phyloP scores from a whole-genome alignment of 768 basidiomycete species.

The Tricholoma flavovirens region DNA sequence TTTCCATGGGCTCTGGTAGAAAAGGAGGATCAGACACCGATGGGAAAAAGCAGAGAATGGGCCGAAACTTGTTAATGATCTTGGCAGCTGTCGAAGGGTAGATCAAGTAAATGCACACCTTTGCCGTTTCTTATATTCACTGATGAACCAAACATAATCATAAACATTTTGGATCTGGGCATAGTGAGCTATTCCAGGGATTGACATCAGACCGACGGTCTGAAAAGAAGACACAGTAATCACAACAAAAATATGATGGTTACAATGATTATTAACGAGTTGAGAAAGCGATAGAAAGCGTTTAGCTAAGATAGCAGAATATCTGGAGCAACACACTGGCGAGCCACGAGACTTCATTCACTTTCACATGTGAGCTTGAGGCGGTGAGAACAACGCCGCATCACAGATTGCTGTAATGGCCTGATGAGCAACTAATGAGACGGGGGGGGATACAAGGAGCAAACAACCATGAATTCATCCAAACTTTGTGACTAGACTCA shows the following conservation, averaged over 20 bases:
- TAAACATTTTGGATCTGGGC: not conserved
- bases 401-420: not conserved
- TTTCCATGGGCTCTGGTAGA: too few species aligned
- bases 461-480: not conserved
- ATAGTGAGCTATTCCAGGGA: too few species aligned
- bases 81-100: not conserved
- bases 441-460: not conserved
- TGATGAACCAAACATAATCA: not conserved
- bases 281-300: not conserved
- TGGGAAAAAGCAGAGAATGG: too few species aligned
- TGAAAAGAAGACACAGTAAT: not conserved
- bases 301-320: not conserved
- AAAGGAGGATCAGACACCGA: too few species aligned
- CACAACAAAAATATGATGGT: not conserved
- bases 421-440: not conserved
- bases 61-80: too few species aligned
- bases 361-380: not conserved
- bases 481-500: conserved; percentile 5
- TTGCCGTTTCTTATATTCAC: not conserved
- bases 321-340: not conserved
- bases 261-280: not conserved
- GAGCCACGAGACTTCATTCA: not conserved
- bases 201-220: not conserved
- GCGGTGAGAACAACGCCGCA: not conserved
- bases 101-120: not conserved